These are phyloP conservation scores for Candida xiaguanensis DNA, from an alignment of 805 yeast species.

Conservation along the genomic window DNA sequence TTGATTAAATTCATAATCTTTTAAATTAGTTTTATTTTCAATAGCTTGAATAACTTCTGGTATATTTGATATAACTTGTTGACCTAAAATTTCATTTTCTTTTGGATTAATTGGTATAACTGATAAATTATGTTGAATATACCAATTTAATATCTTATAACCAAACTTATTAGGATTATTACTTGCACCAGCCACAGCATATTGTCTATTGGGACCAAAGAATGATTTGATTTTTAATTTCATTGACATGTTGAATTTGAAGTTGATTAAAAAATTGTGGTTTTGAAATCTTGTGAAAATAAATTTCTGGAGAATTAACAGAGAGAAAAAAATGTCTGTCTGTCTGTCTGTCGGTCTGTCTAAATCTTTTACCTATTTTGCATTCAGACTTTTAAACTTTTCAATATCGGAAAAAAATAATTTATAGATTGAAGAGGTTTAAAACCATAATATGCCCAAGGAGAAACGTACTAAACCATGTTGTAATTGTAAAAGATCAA, in stretches of 20 bases:
- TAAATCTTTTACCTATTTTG: neutral
- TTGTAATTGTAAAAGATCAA: constrained; percentile 56
- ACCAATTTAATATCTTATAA: constrained; percentile 67
- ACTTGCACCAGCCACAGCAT: constrained; percentile 73
- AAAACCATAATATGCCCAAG: constrained; percentile 18
- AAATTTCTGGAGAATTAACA: neutral
- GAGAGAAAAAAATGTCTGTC: neutral
- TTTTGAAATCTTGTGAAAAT: constrained; percentile 1
- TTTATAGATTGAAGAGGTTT: no score
- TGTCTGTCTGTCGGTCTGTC: neutral
- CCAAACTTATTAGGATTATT: constrained; percentile 64
- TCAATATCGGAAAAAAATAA: no score
- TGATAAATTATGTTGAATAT: constrained; percentile 49
- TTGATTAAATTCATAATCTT: constrained; percentile 19
- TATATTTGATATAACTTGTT: constrained; percentile 33
- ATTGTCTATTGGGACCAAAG: constrained; percentile 50
- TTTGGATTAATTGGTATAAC: constrained; percentile 67
- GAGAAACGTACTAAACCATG: constrained; percentile 57
- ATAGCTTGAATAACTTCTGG: constrained; percentile 23
- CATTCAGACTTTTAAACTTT: neutral
- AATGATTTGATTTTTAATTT: constrained; percentile 38
- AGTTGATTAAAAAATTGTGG: no score
- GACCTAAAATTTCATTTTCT: constrained; percentile 43
- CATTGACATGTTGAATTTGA: no score
- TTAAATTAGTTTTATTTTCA: constrained; percentile 15